Evolutionary conservation across 106 monocot species (phyloP).

Genomic region (Acorus gramineus): DNA sequence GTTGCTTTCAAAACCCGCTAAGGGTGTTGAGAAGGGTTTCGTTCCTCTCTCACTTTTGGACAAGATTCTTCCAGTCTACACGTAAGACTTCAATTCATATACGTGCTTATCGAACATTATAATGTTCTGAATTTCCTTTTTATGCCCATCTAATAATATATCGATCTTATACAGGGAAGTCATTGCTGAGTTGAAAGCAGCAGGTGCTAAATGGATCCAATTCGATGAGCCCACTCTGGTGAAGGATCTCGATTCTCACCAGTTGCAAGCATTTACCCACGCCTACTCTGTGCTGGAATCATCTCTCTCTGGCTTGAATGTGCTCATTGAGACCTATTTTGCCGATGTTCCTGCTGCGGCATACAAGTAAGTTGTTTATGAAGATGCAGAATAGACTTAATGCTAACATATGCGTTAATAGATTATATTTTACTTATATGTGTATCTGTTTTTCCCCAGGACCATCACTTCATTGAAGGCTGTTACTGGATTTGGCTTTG

Average conservation of each 20-base stretch:
- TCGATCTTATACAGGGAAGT: no score
- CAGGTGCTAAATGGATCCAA: constrained; percentile 7
- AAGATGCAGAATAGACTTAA: neutral
- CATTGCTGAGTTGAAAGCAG: neutral
- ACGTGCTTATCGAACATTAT: no score
- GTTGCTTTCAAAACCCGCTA: constrained; percentile 75
- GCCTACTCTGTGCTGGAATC: constrained; percentile 3
- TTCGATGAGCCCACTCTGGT: neutral
- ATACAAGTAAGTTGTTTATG: constrained; percentile 6
- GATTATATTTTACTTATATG: neutral
- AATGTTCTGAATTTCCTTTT: no score
- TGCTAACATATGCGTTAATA: neutral
- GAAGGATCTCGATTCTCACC: constrained; percentile 3
- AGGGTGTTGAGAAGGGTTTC: constrained; percentile 73
- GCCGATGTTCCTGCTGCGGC: constrained; percentile 8
- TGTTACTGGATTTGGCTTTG: constrained; percentile 17
- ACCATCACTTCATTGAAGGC: constrained; percentile 10
- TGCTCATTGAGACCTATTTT: constrained; percentile 8
- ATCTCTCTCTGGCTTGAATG: constrained; percentile 3
- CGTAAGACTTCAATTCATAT: no score
- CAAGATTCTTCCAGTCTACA: neutral
- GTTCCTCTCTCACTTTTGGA: constrained; percentile 47
- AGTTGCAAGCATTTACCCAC: constrained; percentile 6
- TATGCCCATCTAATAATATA: no score
- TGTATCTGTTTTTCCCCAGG: neutral